phyloP scores from a whole-genome alignment of 2,329 filamentous ascomycete species.

The Exserohilum turcica region DNA sequence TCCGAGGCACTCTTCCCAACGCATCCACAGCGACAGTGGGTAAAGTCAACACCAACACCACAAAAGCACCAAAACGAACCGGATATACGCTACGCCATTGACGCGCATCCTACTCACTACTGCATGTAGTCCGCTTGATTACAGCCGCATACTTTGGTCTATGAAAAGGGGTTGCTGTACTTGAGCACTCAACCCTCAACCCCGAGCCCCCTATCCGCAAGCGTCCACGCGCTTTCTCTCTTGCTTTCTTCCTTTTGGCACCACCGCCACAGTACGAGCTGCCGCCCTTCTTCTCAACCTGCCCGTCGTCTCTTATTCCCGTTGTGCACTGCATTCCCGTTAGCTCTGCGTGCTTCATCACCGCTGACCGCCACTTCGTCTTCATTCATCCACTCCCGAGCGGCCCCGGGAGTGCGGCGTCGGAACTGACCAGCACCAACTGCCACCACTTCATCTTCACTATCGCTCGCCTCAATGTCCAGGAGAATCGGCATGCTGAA shows the following conservation, averaged over 20 bases:
- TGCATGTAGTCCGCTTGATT: no score
- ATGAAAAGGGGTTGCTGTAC: no score
- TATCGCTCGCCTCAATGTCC: conserved; percentile 91
- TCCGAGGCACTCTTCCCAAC: not conserved
- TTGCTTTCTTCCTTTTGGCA: not conserved
- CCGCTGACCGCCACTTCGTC: conserved; percentile 51
- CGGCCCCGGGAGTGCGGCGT: conserved; percentile 78
- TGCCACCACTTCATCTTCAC: conserved; percentile 81
- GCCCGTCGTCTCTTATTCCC: conserved; percentile 46
- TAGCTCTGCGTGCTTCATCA: conserved; percentile 42
- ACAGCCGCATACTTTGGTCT: no score
- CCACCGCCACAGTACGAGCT: not conserved
- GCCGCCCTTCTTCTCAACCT: conserved; percentile 17
- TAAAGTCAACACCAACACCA: no score
- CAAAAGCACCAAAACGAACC: no score
- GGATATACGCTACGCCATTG: no score
- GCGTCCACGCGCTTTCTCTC: not conserved
- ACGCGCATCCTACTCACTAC: no score
- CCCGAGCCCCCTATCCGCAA: not conserved
- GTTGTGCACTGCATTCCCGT: conserved; percentile 38
- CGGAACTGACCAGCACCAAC: conserved; percentile 81
- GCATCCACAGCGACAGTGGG: no score
- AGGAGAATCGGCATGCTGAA: conserved; percentile 95
- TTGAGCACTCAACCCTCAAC: no score
- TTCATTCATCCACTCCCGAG: conserved; percentile 69